These are phyloP conservation scores for Penicillium desertorum DNA, from an alignment of 495 filamentous ascomycete species.

Conservation along the genomic window DNA sequence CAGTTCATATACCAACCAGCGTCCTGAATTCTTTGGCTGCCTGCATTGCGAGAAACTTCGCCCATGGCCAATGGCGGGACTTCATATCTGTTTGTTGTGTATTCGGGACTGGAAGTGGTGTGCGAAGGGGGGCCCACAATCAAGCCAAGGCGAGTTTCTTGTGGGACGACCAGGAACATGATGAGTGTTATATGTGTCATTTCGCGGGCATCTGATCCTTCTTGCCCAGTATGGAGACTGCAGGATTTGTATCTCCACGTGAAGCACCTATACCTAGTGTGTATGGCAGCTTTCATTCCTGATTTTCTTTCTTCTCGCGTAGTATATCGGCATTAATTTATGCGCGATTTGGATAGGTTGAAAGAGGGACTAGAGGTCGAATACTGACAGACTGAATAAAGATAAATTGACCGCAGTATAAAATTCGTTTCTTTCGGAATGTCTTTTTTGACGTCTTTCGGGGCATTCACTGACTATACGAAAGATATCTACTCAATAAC, in stretches of 20 bases:
- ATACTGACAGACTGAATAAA: not conserved
- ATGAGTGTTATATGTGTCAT: conserved; percentile 1
- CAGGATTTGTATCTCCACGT: not conserved
- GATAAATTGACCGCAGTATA: not conserved
- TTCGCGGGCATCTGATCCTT: not conserved
- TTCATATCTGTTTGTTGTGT: not conserved
- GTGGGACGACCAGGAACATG: not conserved
- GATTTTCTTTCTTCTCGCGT: not conserved
- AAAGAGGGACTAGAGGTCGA: not conserved
- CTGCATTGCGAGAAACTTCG: not conserved
- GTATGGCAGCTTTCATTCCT: not conserved
- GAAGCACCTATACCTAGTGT: not conserved
- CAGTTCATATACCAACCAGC: not conserved
- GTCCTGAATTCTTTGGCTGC: not conserved
- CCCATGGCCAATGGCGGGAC: not conserved
- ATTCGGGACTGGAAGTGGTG: conserved; percentile 5
- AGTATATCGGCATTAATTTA: not conserved
- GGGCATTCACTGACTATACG: not conserved
- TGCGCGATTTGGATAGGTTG: not conserved
- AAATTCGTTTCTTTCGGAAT: not conserved
- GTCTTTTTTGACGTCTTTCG: not conserved
- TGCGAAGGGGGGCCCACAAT: not conserved
- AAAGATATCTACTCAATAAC: not conserved
- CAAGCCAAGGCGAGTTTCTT: not conserved
- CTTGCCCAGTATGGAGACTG: not conserved